Conservation (phyloP, 208 protist species). For the Leishmania mexicana region DNA sequence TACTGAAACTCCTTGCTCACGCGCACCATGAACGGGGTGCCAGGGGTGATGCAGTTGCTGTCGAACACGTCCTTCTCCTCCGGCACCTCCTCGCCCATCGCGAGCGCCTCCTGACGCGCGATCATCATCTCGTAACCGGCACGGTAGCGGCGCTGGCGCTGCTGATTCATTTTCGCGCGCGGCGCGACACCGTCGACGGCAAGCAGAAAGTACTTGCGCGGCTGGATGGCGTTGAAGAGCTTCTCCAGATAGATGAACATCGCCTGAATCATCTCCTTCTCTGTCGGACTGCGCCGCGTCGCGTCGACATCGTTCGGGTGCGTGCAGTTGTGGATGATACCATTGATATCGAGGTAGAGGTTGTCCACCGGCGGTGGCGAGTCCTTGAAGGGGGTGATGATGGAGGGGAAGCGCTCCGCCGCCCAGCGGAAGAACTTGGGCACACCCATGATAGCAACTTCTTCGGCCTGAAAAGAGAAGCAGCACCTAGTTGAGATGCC, state of each 20-base stretch:
- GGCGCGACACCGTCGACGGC: conserved; percentile 98
- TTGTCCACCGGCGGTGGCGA: conserved; percentile 97
- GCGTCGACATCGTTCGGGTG: conserved; percentile 95
- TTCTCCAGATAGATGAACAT: conserved; percentile 98
- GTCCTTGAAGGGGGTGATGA: conserved; percentile 92
- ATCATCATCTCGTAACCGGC: conserved; percentile 90
- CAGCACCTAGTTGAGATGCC: conserved; percentile 2
- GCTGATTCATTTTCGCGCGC: conserved; percentile 99
- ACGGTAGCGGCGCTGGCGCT: conserved; percentile 96
- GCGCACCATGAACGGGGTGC: conserved; percentile 97
- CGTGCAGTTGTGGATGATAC: conserved; percentile 99
- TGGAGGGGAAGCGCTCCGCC: conserved; percentile 95
- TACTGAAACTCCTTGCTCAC: conserved; percentile 94
- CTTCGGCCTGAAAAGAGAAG: background rate
- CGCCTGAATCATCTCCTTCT: conserved; percentile 95
- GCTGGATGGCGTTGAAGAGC: conserved; percentile 96
- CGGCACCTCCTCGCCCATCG: conserved; percentile 67
- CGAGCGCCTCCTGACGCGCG: conserved; percentile 71
- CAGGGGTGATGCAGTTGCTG: conserved; percentile 98
- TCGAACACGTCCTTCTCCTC: conserved; percentile 95
- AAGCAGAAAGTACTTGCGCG: conserved; percentile 97
- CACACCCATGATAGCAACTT: conserved; percentile 83
- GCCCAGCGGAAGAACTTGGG: conserved; percentile 98
- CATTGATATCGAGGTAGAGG: conserved; percentile 99
- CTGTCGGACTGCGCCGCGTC: conserved; percentile 79